phyloP scores from a whole-genome alignment of 345 rosid genomes.

The Psidium friedrichsthalianum region DNA sequence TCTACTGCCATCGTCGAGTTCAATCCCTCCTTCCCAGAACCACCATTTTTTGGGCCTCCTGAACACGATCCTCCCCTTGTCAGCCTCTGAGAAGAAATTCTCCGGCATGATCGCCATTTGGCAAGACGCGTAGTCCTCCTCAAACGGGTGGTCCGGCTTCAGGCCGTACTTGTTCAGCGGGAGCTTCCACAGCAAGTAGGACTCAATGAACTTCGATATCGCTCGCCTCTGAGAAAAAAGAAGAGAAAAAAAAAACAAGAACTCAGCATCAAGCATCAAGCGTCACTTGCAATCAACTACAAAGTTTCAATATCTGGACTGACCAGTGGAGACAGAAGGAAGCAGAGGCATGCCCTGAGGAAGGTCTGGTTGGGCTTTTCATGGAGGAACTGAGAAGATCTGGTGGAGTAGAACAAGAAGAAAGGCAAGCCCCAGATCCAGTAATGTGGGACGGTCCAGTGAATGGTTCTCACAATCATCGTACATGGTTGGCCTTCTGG shows the following conservation, averaged over 20 bases:
- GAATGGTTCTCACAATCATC: slow-evolving; percentile 45
- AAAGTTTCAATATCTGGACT: background rate
- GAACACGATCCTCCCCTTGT: slow-evolving; percentile 44
- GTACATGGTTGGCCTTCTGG: slow-evolving; percentile 44
- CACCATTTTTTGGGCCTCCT: slow-evolving; percentile 40
- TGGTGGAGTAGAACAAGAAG: slow-evolving; percentile 55
- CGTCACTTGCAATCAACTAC: background rate
- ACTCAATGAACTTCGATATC: slow-evolving; percentile 45
- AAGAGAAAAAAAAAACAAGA: background rate
- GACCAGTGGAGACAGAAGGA: slow-evolving; percentile 42
- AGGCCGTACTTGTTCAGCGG: slow-evolving; percentile 40
- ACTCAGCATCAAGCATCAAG: background rate
- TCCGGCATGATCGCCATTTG: slow-evolving; percentile 54
- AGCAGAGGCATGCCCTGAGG: slow-evolving; percentile 20
- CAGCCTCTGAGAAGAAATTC: slow-evolving; percentile 39
- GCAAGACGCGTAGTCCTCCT: slow-evolving; percentile 49
- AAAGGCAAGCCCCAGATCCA: slow-evolving; percentile 61
- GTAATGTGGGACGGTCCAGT: slow-evolving; percentile 55
- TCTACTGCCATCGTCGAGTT: slow-evolving; percentile 26
- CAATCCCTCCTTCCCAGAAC: slow-evolving; percentile 36
- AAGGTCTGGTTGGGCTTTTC: slow-evolving; percentile 35
- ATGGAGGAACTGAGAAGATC: slow-evolving; percentile 48
- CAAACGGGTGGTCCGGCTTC: slow-evolving; percentile 49
- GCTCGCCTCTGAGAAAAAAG: slow-evolving; percentile 17
- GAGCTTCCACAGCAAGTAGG: slow-evolving; percentile 40